A percentile compares a stretch with the other conserved stretches of the same genome.
These are phyloP conservation scores for Hanseniaspora mollemarum DNA, from an alignment of 805 yeast species.

Conservation along the genomic window DNA sequence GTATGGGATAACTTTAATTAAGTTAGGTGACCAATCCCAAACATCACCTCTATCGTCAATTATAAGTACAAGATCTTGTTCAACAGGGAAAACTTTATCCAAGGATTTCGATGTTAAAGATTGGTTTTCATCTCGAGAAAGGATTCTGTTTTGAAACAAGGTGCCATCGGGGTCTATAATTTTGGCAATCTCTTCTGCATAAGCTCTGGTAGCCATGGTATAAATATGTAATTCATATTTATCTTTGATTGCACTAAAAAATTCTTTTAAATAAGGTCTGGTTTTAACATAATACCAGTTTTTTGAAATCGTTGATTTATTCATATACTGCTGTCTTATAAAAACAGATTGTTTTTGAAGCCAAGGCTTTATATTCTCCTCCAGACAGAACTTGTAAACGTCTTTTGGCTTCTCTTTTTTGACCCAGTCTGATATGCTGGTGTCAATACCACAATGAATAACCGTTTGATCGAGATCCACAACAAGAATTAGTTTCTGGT, in stretches of 20 bases:
- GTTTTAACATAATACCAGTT: conserved; percentile 80
- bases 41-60: conserved; percentile 98
- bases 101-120: conserved; percentile 79
- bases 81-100: conserved; percentile 83
- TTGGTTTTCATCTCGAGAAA: conserved; percentile 91
- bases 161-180: conserved; percentile 83
- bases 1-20: conserved; percentile 87
- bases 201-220: conserved; percentile 95
- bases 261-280: conserved; percentile 74
- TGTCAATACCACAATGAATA: conserved; percentile 95
- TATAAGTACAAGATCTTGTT: conserved; percentile 89
- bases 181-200: conserved; percentile 79
- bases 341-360: conserved; percentile 32
- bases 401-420: conserved; percentile 75
- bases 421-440: conserved; percentile 80
- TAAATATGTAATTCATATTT: conserved; percentile 85
- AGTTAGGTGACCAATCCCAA: conserved; percentile 92
- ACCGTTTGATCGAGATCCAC: conserved; percentile 97
- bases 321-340: conserved; percentile 49
- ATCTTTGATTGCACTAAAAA: conserved; percentile 51
- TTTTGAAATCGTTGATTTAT: conserved; percentile 38
- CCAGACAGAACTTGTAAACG: conserved; percentile 63
- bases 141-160: conserved; percentile 80
- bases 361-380: conserved; percentile 45
- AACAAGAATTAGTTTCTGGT: conserved; percentile 68